These are phyloP conservation scores for Parasitella parasitica DNA, from an alignment of 371 early-diverging fungal genomes.

Conservation along the genomic window DNA sequence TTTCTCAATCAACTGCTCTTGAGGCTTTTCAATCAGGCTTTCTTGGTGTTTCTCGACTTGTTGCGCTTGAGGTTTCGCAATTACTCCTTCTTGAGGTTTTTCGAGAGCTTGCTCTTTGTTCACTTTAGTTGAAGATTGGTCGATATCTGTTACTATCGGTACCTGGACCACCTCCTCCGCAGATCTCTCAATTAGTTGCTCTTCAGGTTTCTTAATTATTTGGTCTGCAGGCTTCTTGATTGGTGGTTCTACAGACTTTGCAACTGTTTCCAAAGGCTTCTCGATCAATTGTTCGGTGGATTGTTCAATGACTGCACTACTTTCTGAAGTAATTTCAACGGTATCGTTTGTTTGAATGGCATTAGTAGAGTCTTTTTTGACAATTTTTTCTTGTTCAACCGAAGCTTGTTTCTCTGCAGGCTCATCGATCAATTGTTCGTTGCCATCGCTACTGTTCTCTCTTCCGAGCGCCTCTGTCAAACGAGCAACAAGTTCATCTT, in stretches of 20 bases:
- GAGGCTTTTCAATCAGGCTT: neutral
- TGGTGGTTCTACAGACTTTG: neutral
- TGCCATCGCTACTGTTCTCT: neutral
- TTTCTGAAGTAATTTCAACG: neutral
- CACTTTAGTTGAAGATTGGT: too few species aligned
- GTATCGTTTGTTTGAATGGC: neutral
- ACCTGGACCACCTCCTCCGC: slow-evolving; percentile 9
- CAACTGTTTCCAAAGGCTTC: neutral
- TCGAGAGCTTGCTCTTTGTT: neutral
- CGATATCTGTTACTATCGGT: neutral
- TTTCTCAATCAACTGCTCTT: slow-evolving; percentile 14
- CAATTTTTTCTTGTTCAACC: neutral
- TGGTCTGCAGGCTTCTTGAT: slow-evolving; percentile 9
- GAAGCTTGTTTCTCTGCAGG: neutral
- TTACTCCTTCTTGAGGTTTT: neutral
- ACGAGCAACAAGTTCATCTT: slow-evolving; percentile 69
- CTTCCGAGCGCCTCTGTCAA: slow-evolving; percentile 55
- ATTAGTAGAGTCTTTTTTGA: slow-evolving; percentile 6
- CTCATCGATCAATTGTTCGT: slow-evolving; percentile 2
- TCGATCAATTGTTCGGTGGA: neutral
- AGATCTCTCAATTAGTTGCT: neutral
- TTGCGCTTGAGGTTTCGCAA: slow-evolving; percentile 12
- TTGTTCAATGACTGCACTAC: neutral
- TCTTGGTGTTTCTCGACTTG: neutral
- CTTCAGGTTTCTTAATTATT: neutral